Evolutionary conservation across 129 eudicot species (phyloP), one percentile per base, ranked within the genome.

Genomic region (Helianthus tuberosus): DNA sequence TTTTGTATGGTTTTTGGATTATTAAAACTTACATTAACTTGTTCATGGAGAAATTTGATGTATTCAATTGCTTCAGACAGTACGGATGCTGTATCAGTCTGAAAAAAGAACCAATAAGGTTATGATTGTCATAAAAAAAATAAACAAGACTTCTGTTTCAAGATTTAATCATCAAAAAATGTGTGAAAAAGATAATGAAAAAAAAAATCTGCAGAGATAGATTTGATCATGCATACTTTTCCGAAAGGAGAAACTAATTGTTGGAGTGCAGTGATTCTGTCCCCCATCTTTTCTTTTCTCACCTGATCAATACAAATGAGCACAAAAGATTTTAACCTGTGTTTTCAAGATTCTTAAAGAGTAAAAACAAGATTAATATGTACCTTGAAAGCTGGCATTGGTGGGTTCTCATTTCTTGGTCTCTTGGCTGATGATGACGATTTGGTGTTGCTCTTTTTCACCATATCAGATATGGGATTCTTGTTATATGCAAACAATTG

Each of bases 231-330:
- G 67, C 82, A 73, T 89, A 91, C 99, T 96, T 95, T 95, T 89
- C 99, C 99, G 80, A 95, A 95, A 95, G 99, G 99, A 51, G 99
- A 95, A 79, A 95, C 97, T 84, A 95, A 87, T 91, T 95, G 99
- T 87, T 95, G 99, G 69, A 95, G 99, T 66, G 99, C 99, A 78
- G 97, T 95, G 88, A 95, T 89, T 95, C 97, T 89, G 99, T 95
- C 99, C 83, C 99, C 99, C 99, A 95, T 91, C 89, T 95, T 95
- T 86, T 95, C 99, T 91, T 95, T 95, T 85, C 92, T 89, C 87
- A 87, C 99, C 99, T 95, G 84, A 85, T 78, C 74, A 73, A 23
- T 52, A 75, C 50, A 74, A 68, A 78, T 64, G 38, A 79, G 41
- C 72, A 71, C 55, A 75, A 71, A 69, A 60, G 35, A 54, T 13